Evolutionary conservation across 306 rosid species (phyloP).

Genomic region (Casuarina glauca): DNA sequence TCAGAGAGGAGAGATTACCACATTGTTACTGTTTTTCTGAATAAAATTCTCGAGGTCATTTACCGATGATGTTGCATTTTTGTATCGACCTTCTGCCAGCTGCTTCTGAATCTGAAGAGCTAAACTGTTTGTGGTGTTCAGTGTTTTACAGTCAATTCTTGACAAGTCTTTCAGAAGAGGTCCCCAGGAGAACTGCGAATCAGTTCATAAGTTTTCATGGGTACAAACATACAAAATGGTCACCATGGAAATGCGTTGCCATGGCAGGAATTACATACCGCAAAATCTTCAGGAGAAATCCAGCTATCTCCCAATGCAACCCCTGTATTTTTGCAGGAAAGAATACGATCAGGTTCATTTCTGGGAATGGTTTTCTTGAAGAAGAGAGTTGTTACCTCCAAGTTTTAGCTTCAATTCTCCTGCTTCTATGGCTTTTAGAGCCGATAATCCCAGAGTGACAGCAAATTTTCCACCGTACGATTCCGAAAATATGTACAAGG

Average conservation of each 20-base stretch:
- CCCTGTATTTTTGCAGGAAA: background rate
- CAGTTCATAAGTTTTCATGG: background rate
- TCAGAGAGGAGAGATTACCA: background rate
- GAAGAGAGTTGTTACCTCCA: background rate
- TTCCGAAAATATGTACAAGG: background rate
- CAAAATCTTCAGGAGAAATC: slow-evolving; percentile 8
- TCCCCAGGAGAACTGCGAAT: slow-evolving; percentile 1
- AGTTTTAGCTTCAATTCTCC: background rate
- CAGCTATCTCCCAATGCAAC: background rate
- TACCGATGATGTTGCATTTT: background rate
- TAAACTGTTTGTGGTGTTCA: background rate
- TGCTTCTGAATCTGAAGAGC: background rate
- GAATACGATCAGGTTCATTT: background rate
- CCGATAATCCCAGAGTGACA: background rate
- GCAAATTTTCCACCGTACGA: slow-evolving; percentile 6
- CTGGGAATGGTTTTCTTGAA: background rate
- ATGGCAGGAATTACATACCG: background rate
- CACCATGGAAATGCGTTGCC: background rate
- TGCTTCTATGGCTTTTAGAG: background rate
- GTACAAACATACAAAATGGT: background rate
- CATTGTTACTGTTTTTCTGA: background rate
- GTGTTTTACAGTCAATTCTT: background rate
- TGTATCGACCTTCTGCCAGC: background rate
- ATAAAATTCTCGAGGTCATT: background rate
- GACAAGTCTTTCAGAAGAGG: slow-evolving; percentile 2